Conservation (phyloP, 2,329 filamentous ascomycete genomes). For the Cytospora schulzeri region DNA sequence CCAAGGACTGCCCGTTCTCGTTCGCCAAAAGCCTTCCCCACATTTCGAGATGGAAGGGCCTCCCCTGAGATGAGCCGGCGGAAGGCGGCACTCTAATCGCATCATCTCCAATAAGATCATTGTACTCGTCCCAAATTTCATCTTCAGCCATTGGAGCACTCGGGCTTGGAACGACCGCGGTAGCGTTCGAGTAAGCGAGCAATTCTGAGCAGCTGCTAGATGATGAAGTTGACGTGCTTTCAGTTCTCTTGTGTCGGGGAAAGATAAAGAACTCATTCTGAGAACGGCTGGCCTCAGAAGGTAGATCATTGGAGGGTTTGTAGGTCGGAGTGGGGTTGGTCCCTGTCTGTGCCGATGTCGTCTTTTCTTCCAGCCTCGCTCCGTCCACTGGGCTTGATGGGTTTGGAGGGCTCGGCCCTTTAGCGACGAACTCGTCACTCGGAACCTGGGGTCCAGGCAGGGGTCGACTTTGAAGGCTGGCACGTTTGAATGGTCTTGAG, state of each 20-base stretch:
- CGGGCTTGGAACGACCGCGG: slow-evolving; percentile 65
- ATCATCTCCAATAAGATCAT: slow-evolving; percentile 78
- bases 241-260: slow-evolving; percentile 65
- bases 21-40: slow-evolving; percentile 44
- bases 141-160: slow-evolving; percentile 72
- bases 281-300: slow-evolving; percentile 36
- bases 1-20: slow-evolving; percentile 41
- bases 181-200: slow-evolving; percentile 62
- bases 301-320: slow-evolving; percentile 35
- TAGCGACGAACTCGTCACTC: slow-evolving; percentile 48
- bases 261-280: slow-evolving; percentile 73
- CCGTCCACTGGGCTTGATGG: slow-evolving; percentile 42
- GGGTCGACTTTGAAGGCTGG: slow-evolving; percentile 47
- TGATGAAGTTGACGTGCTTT: slow-evolving; percentile 56
- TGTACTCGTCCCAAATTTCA: slow-evolving; percentile 92
- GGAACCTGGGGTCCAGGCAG: slow-evolving; percentile 34
- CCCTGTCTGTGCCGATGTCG: slow-evolving; percentile 35
- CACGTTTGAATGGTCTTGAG: slow-evolving; percentile 74
- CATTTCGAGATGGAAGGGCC: slow-evolving; percentile 58
- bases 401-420: slow-evolving; percentile 49
- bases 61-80: slow-evolving; percentile 57
- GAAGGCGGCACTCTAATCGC: slow-evolving; percentile 49
- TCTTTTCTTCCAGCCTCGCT: slow-evolving; percentile 40
- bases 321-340: slow-evolving; percentile 37
- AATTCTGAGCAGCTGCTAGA: slow-evolving; percentile 72